Conservation (phyloP, 169 alveolate genomes). For the Plasmodium adleri region DNA sequence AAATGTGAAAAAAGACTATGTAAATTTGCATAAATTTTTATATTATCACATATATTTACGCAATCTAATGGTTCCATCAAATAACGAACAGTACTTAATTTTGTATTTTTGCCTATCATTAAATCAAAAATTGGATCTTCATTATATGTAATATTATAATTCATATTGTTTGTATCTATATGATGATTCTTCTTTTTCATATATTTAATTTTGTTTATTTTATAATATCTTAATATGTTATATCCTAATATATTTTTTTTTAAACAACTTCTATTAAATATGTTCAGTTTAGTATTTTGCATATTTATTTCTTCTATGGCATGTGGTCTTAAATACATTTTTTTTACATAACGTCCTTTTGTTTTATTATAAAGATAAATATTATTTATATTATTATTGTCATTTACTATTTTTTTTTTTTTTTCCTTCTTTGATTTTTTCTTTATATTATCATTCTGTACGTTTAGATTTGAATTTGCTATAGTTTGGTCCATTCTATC, state of each 20-base stretch:
- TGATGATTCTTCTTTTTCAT: not conserved
- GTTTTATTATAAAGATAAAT: too few relatives aligned
- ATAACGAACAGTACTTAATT: not conserved
- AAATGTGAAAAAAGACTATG: conserved; percentile 11
- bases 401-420: not conserved
- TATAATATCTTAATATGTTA: not conserved
- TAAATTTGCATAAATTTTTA: conserved; percentile 16
- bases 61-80: conserved; percentile 12
- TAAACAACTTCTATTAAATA: too few relatives aligned
- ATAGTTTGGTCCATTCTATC: not conserved
- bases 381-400: too few relatives aligned
- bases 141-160: not conserved
- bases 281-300: too few relatives aligned
- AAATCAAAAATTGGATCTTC: conserved; percentile 4
- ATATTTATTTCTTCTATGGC: too few relatives aligned
- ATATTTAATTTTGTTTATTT: not conserved
- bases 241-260: not conserved
- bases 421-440: not conserved
- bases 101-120: not conserved
- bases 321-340: too few relatives aligned
- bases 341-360: not conserved
- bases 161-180: not conserved
- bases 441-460: too few relatives aligned
- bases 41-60: not conserved
- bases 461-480: not conserved